Conservation (phyloP, 441 rosid species). For the Metrosideros polymorpha region DNA sequence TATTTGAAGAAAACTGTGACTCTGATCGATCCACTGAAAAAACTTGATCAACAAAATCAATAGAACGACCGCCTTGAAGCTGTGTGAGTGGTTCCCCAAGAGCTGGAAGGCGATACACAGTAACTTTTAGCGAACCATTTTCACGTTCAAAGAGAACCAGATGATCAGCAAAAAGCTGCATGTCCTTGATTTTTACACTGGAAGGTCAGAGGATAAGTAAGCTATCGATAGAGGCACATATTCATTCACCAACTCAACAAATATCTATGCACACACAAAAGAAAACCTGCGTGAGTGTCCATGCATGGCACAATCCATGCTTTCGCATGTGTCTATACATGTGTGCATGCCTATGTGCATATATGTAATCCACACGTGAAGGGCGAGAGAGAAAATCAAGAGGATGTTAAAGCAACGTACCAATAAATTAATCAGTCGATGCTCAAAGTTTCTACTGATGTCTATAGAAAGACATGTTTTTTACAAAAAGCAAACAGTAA, state of each 20-base stretch:
- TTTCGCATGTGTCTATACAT: neutral
- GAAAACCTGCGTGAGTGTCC: neutral
- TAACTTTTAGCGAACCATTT: conserved; percentile 57
- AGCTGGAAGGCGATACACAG: conserved; percentile 52
- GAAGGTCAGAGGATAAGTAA: neutral
- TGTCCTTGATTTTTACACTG: conserved; percentile 74
- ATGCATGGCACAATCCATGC: neutral
- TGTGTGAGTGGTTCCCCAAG: conserved; percentile 50
- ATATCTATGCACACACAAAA: neutral
- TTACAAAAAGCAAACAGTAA: neutral
- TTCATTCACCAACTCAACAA: neutral
- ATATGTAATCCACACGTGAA: neutral
- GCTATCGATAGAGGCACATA: neutral
- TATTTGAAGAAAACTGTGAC: conserved; percentile 51
- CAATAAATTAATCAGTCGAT: neutral
- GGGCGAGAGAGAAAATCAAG: neutral
- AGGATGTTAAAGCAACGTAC: neutral
- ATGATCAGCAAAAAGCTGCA: conserved; percentile 63
- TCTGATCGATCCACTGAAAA: conserved; percentile 41
- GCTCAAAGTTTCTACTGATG: neutral
- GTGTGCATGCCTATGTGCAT: neutral
- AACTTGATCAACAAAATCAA: conserved; percentile 72
- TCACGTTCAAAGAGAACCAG: conserved; percentile 75
- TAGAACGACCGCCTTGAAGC: conserved; percentile 45
- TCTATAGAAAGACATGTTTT: neutral